Evolutionary conservation across 345 rosid genomes (phyloP), one percentile per base, ranked within the genome.

Genomic region (Ceriops decandra): DNA sequence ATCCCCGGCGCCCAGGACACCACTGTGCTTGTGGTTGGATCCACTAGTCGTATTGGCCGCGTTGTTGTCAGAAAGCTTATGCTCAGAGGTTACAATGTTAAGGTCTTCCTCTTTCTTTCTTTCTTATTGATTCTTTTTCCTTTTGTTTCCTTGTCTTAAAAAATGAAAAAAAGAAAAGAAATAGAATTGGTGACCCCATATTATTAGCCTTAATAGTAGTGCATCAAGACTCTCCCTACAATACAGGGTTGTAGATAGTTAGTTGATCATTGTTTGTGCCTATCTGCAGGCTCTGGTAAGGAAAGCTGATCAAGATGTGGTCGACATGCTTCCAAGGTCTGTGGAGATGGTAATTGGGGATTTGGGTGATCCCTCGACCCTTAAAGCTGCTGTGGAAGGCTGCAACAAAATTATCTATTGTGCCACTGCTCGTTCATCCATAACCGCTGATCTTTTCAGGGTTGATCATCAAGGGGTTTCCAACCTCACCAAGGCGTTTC

Each of bases 391-490:
- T 2, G 85, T 93, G 0, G 90, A 89, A 60, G 87, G 96, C 74
- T 93, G 97, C 85, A 91, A 77, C 70, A 93, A 93, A 78, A 82
- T 93, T 74, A 91, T 93, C 42, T 91, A 87, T 59, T 93, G 98
- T 63, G 98, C 98, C 72, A 88, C 98, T 31, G 97, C 98, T 72
- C 96, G 95, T 51, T 91, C 97, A 62, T 36, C 91, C 64, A 86
- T 91, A 67, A 91, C 98, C 19, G 97, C 83, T 3, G 95, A 93
- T 76, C 97, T 93, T 70, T 73, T 69, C 72, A 82, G 98, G 62
- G 98, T 93, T 78, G 98, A 93, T 79, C 82, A 93, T 47, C 89
- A 79, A 66, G 96, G 98, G 26, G 98, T 93, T 78, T 91, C 83
- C 80, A 91, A 91, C 72, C 89, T 95, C 73, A 78, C 95, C 52